Conservation (phyloP, 179 eudicot genomes). For the Actinidia arguta region DNA sequence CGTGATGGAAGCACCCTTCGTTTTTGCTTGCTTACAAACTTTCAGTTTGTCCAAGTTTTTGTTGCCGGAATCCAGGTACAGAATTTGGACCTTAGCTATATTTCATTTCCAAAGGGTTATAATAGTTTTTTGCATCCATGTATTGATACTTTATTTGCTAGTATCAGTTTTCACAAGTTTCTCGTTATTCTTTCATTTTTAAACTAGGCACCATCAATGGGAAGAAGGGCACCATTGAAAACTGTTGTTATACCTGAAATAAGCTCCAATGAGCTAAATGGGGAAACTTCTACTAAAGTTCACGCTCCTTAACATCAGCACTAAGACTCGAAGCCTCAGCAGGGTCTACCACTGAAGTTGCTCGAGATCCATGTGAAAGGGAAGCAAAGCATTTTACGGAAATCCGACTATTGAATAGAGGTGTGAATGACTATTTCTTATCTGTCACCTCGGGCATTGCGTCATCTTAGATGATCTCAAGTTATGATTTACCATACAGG, state of each 20-base stretch:
- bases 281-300: conserved; percentile 62
- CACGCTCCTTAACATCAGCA: conserved; percentile 76
- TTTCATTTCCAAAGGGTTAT: not conserved
- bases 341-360: conserved; percentile 53
- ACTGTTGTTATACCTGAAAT: conserved; percentile 45
- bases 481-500: conserved; percentile 49
- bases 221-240: conserved; percentile 70
- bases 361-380: conserved; percentile 85
- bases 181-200: conserved; percentile 1
- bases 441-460: not conserved
- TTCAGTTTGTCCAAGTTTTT: conserved; percentile 90
- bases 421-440: conserved; percentile 52
- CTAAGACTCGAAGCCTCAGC: conserved; percentile 80
- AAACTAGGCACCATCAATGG: conserved; percentile 87
- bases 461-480: conserved; percentile 15
- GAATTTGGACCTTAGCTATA: not conserved
- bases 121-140: not conserved
- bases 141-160: not conserved
- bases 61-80: conserved; percentile 91
- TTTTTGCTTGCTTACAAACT: conserved; percentile 90
- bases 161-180: not conserved
- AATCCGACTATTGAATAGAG: conserved; percentile 87
- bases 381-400: conserved; percentile 98
- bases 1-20: conserved; percentile 97
- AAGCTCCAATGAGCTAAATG: conserved; percentile 62